Base-by-base conservation (phyloP, 2,329 filamentous ascomycete species). In the Paecilomyces sp. region DNA sequence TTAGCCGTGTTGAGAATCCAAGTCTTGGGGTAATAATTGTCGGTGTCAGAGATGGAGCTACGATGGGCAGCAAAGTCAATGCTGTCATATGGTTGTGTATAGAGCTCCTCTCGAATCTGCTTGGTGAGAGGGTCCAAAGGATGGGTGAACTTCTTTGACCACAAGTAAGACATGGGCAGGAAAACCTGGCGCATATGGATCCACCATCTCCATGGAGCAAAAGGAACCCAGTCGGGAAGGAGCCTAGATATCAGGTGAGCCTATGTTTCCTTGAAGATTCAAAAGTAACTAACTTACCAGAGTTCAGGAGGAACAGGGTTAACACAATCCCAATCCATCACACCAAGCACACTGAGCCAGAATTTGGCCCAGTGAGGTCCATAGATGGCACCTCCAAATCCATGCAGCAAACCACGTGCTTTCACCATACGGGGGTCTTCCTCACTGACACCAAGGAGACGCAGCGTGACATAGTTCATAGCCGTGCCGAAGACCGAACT, bases 121-220 rank as follows among this genome's bases (percentile, higher is more conserved):
- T 84, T 83, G 57, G 89, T 90, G 1, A 96, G 73, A 3, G 88
- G 84, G 50, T 90, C 93, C 65, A 89, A 82, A 15, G 91, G 89
- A 64, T 88, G 89, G 30, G 82, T 83, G 86, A 91, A 97, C 63
- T 82, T 82, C 78, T 89, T 91, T 0, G 92, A 96, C 79, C 89
- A 96, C 51, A 97, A 75, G 70, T 89, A 97, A 0, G 89, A 87
- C 91, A 97, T 97, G 4, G 92, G 89, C 55, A 96, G 74, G 69
- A 93, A 96, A n/a, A 99, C 92, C 75, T 90, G 87, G n/a, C 94
- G 91, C 75, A 97, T 97, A 68, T 99, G 94, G 68, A 97, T 90
- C 93, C 92, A 97, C 92, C 93, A 97, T 65, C 91, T 82, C 91
- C 92, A 96, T 0, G 93, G 93, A 4, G 91, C 87, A 69, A 96